Conservation (phyloP, 2,329 filamentous ascomycete species). For the Pyricularia sp. region DNA sequence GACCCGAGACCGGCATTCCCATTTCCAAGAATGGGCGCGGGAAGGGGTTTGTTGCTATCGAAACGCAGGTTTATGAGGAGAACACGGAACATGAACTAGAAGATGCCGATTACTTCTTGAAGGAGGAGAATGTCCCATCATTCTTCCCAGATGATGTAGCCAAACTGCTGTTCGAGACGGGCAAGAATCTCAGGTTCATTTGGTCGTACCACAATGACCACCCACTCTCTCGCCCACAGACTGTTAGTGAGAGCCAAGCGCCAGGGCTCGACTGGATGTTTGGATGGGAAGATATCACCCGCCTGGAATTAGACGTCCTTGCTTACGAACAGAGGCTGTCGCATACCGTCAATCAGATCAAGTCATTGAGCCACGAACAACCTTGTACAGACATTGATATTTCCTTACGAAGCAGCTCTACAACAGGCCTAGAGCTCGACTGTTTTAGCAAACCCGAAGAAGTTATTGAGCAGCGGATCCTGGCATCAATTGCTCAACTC, state of each 20-base stretch:
- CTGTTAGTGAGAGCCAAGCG: slow-evolving; percentile 31
- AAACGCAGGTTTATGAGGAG: slow-evolving; percentile 39
- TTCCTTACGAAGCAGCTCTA: neutral
- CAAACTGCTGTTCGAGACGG: slow-evolving; percentile 63
- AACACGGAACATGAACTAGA: slow-evolving; percentile 45
- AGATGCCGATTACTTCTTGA: slow-evolving; percentile 49
- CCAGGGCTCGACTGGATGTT: slow-evolving; percentile 56
- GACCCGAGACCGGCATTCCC: slow-evolving; percentile 40
- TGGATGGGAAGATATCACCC: slow-evolving; percentile 55
- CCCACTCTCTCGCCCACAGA: slow-evolving; percentile 43
- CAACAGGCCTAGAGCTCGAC: slow-evolving; percentile 17
- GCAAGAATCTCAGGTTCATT: slow-evolving; percentile 61
- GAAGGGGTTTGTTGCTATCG: slow-evolving; percentile 49
- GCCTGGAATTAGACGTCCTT: slow-evolving; percentile 46
- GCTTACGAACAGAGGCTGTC: slow-evolving; percentile 34
- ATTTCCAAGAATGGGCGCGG: slow-evolving; percentile 34
- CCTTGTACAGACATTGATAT: neutral
- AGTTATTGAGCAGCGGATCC: slow-evolving; percentile 33
- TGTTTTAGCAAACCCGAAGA: slow-evolving; percentile 35
- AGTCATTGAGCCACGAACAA: slow-evolving; percentile 4
- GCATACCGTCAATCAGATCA: slow-evolving; percentile 14
- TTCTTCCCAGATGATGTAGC: slow-evolving; percentile 62
- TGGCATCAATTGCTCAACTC: slow-evolving; percentile 36
- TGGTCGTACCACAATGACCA: slow-evolving; percentile 58
- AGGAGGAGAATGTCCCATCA: slow-evolving; percentile 51